Base-by-base conservation (phyloP, 306 rosid species). In the Medicago ruthenica region DNA sequence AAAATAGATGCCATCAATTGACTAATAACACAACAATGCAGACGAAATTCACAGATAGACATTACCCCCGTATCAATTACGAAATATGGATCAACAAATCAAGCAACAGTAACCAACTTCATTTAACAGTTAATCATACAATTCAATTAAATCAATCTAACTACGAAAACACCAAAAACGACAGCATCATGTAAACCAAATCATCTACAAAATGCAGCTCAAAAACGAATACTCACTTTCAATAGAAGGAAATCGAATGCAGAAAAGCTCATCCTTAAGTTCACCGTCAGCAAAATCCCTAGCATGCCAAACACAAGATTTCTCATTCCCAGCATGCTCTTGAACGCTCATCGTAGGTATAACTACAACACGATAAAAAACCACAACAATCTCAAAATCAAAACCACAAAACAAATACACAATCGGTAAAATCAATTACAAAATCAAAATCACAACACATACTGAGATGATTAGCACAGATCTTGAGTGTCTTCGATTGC, bases 401-500 rank as follows among this genome's bases (percentile, higher is more conserved):
- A 50, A 75, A 48, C 13, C 17, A 34, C 7, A 0, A 78, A 40
- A 18, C 15, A 6, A 24, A 16, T 2, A 59, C 8, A 1, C 10
- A 14, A 11, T 0, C 6, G 27, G 2, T 10, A 44, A 73, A 2
- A 39, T 1, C 11, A 12, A 0, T 3, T 13, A 1, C 0, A 20
- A 42, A 12, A 5, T 14, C 5, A 47, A 39, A 37, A 24, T 2
- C 20, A 16, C 20, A 16, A 53, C 73, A 78, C 89, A 18, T 22
- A 96, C 99, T 89, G 65, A 92, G 88, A 82, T 96, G 99, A 84
- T 96, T 96, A 72, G 99, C 97, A 74, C 99, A 92, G 92, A 96
- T 96, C 98, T 96, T 96, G 76, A 96, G 97, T 7, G 99, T 96
- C 79, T 96, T 96, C 44, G 99, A 92, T 76, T 96, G 99, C 54